These are phyloP conservation scores for Fusarium odoratissimum DNA, from an alignment of 2,329 filamentous ascomycete genomes.

Conservation along the genomic window DNA sequence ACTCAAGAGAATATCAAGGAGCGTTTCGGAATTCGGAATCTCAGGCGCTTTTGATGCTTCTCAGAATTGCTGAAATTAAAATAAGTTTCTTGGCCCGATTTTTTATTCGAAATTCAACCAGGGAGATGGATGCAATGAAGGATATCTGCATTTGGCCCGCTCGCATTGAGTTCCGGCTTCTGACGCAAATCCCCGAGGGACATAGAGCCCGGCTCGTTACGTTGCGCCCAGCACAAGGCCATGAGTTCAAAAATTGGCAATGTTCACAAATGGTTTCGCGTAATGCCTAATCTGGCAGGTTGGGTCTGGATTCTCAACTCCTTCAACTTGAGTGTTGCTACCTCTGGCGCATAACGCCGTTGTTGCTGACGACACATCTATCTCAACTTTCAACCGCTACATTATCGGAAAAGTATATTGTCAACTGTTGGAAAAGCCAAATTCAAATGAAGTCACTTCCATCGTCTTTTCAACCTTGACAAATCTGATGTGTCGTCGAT, in stretches of 20 bases:
- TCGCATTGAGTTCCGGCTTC: neutral
- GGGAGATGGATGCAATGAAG: neutral
- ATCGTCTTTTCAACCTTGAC: neutral
- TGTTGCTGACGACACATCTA: neutral
- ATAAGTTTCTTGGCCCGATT: neutral
- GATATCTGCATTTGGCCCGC: neutral
- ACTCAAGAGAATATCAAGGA: neutral
- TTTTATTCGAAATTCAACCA: neutral
- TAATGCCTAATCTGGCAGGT: neutral
- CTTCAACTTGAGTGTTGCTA: neutral
- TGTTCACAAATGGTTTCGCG: neutral
- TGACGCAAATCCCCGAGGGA: neutral
- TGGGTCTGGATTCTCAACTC: too few species aligned
- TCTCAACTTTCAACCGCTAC: neutral
- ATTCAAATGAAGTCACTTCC: slow-evolving; percentile 9
- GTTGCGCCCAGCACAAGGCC: neutral
- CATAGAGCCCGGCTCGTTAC: neutral
- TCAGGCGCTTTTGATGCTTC: neutral
- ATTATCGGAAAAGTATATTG: neutral
- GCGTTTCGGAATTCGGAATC: neutral
- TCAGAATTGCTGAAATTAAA: neutral
- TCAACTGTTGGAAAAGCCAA: neutral
- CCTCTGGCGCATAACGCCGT: neutral
- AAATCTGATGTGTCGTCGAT: slow-evolving; percentile 9
- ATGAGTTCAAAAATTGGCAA: neutral